Base-by-base conservation (phyloP, 805 yeast species). In the Phaffomyces opuntiae region DNA sequence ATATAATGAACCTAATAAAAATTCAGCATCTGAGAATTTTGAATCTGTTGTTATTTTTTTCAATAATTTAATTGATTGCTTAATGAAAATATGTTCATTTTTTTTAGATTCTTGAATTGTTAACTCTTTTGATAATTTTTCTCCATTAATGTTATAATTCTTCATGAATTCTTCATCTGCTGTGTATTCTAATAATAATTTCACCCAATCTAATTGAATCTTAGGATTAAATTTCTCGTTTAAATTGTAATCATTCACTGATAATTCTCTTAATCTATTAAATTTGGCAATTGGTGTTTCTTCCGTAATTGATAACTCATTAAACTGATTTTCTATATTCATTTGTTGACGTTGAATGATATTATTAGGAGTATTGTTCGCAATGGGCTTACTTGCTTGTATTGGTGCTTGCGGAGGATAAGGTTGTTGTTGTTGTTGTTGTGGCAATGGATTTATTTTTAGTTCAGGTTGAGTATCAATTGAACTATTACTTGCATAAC, bases 141-240 rank as follows among this genome's bases (percentile, higher is more conserved):
- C 68, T 16, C 79, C 81, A 55, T 73, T 75, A 38, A 74, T 72
- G 38, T 73, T 75, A 49, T 68, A 69, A 8, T 67, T 65, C 7
- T 66, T 53, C n/a, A 74, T 53, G 33, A 70, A 70, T 1, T 72
- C 67, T 3, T 69, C 64, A 36, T 62, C 60, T 25, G 74, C 70
- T 2, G 76, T 57, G 47, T 64, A 71, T 37, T 74, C 80, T 21
- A 81, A 61, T 29, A 83, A 62, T 14, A 70, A 66, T 49, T 76
- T 73, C n/a, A 86, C 83, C 77, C 83, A 80, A 39, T 69, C 72
- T 47, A 82, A 67, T 61, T 82, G 89, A n/a, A 77, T 61, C 7
- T 59, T 65, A 0, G 82, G 76, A 17, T 76, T 68, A 49, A 74
- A 75, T 1, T 47, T 55, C 7, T 46, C 48, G 12, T 45, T 53